phyloP scores from a whole-genome alignment of 1,139 yeast genomes.

The Suhomyces wounanorum region DNA sequence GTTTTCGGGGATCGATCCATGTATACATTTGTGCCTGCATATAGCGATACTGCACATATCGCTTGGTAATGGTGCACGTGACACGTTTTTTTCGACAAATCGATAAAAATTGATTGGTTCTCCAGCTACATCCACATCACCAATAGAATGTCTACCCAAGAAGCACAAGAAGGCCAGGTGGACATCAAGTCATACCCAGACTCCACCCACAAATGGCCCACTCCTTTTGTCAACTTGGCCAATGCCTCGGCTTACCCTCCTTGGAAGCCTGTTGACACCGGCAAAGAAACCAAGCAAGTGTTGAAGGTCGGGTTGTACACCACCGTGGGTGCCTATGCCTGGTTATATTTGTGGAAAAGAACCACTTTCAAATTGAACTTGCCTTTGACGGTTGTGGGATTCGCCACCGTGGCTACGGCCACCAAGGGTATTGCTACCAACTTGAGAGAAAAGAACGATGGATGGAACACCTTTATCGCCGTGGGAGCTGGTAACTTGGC shows the following conservation, averaged over 20 bases:
- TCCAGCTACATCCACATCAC: neutral
- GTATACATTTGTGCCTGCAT: too few relatives aligned
- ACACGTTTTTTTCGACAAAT: slow-evolving; percentile 14
- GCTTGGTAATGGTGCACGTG: neutral
- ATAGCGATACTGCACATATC: too few relatives aligned
- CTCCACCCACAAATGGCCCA: slow-evolving; percentile 45
- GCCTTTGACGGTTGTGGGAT: slow-evolving; percentile 44
- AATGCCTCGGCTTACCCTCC: slow-evolving; percentile 47
- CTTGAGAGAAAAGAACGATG: slow-evolving; percentile 51
- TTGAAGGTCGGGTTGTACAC: slow-evolving; percentile 46
- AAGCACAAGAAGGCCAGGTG: slow-evolving; percentile 14
- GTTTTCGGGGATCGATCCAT: too few relatives aligned
- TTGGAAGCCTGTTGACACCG: slow-evolving; percentile 49
- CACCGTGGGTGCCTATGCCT: slow-evolving; percentile 51
- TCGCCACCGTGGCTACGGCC: slow-evolving; percentile 47
- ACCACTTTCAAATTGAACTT: slow-evolving; percentile 46
- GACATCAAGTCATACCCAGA: slow-evolving; percentile 30
- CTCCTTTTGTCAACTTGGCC: slow-evolving; percentile 44
- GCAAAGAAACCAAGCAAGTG: slow-evolving; percentile 41
- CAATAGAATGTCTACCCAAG: slow-evolving; percentile 21
- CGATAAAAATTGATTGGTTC: slow-evolving; percentile 23
- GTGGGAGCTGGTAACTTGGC: slow-evolving; percentile 47
- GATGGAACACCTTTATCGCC: slow-evolving; percentile 52
- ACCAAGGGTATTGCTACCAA: slow-evolving; percentile 44
- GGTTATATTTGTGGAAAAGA: slow-evolving; percentile 52